Percentiles rank a stretch among this genome's conserved stretches.
phyloP scores from a whole-genome alignment of 78 protist genomes.

The Paulinella micropora region DNA sequence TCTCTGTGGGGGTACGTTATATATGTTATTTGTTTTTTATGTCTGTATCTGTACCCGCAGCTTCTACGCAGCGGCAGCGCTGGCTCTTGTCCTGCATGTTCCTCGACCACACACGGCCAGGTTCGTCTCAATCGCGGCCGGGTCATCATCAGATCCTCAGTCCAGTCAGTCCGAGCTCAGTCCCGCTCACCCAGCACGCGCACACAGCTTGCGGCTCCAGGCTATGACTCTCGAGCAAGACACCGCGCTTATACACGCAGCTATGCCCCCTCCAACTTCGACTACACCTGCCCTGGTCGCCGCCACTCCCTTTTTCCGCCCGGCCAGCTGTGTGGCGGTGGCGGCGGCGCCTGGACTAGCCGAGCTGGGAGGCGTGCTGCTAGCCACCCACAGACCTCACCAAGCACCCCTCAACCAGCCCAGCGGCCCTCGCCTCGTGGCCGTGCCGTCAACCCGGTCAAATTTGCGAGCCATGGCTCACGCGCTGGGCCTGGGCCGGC shows the following conservation, averaged over 20 bases:
- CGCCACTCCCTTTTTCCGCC: not conserved
- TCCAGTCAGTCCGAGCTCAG: no score
- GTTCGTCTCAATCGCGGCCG: no score
- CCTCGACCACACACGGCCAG: no score
- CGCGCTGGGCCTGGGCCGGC: not conserved
- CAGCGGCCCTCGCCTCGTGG: not conserved
- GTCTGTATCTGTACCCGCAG: not conserved
- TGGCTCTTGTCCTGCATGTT: not conserved
- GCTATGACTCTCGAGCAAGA: no score
- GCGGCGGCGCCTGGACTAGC: not conserved
- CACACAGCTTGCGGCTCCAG: no score
- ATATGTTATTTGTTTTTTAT: not conserved
- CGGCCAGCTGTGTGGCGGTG: not conserved
- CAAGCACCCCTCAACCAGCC: not conserved
- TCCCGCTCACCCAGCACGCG: no score
- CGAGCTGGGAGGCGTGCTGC: not conserved
- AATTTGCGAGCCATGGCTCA: not conserved
- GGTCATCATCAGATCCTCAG: no score
- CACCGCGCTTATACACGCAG: no score
- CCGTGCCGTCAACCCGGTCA: not conserved
- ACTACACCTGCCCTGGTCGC: not conserved
- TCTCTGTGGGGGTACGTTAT: not conserved
- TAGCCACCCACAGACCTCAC: not conserved
- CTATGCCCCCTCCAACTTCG: no score
- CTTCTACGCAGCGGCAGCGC: not conserved